Evolutionary conservation across 441 rosid genomes (phyloP).

Genomic region (Pelargonium citronellum): DNA sequence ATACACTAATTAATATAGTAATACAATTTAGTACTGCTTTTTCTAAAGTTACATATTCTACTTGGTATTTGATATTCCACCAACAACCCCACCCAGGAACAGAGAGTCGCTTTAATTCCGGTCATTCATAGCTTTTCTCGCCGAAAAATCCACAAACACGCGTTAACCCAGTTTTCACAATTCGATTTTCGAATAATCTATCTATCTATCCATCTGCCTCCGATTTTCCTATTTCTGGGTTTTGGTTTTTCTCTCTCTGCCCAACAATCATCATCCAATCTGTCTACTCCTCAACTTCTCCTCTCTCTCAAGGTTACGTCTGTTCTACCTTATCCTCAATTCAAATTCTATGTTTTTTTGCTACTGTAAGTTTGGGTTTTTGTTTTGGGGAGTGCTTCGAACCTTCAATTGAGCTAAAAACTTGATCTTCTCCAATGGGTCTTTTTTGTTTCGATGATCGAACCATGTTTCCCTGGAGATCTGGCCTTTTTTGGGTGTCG

Average conservation of each 20-base stretch:
- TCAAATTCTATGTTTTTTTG: neutral
- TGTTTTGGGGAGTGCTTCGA: too few species aligned
- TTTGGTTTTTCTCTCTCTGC: neutral
- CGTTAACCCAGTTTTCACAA: slow-evolving; percentile 3
- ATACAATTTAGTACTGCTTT: neutral
- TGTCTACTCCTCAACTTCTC: slow-evolving; percentile 10
- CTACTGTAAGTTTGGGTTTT: neutral
- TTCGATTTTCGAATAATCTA: slow-evolving; percentile 11
- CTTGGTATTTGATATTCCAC: slow-evolving; percentile 1
- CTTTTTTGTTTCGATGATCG: slow-evolving; percentile 20
- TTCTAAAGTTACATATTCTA: too few species aligned
- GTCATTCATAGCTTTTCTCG: slow-evolving; percentile 31
- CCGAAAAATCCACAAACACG: slow-evolving; percentile 15
- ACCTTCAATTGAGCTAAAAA: neutral
- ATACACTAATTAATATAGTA: neutral
- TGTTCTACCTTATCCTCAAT: slow-evolving; percentile 5
- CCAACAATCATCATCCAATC: neutral
- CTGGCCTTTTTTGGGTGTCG: slow-evolving; percentile 4
- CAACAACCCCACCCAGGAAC: slow-evolving; percentile 4
- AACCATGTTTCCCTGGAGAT: slow-evolving; percentile 18
- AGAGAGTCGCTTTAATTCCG: slow-evolving; percentile 25
- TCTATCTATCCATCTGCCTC: neutral
- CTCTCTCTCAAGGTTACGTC: slow-evolving; percentile 21
- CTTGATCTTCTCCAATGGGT: slow-evolving; percentile 17
- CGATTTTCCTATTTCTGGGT: slow-evolving; percentile 4